Evolutionary conservation across 768 basidiomycete genomes (phyloP).

Genomic region (Suillus placidus): DNA sequence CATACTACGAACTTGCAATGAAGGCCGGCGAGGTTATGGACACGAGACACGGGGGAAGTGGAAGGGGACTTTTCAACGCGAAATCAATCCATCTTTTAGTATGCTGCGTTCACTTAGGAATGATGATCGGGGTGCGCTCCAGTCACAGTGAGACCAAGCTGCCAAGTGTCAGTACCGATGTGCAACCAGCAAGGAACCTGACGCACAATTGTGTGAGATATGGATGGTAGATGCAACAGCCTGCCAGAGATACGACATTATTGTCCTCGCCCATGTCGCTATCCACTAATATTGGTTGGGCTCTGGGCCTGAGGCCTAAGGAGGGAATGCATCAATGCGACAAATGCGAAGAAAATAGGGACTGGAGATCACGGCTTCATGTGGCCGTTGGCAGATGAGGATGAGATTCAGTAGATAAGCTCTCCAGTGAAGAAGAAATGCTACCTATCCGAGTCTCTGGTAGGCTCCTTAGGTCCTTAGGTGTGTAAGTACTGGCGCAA

Average conservation of each 20-base stretch:
- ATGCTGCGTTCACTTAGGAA: background rate
- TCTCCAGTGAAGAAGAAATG: background rate
- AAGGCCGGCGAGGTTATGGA: conserved; percentile 35
- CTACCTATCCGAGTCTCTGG: background rate
- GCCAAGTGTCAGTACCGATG: conserved; percentile 18
- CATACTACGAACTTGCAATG: too few relatives aligned
- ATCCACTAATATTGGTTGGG: conserved; percentile 28
- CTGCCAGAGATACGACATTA: conserved; percentile 32
- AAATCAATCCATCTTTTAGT: conserved; percentile 39
- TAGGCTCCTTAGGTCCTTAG: background rate
- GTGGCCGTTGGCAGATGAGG: background rate
- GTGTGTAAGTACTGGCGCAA: background rate
- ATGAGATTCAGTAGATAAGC: background rate
- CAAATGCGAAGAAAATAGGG: too few relatives aligned
- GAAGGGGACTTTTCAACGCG: conserved; percentile 34
- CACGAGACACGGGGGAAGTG: conserved; percentile 33
- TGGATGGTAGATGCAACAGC: conserved; percentile 35
- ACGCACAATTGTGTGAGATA: conserved; percentile 42
- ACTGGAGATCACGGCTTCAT: background rate
- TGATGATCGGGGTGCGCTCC: conserved; percentile 11
- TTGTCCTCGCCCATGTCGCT: conserved; percentile 23
- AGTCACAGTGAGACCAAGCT: conserved; percentile 4
- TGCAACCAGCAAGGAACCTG: background rate
- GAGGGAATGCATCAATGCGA: too few relatives aligned
- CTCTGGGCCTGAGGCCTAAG: too few relatives aligned